Evolutionary conservation across 2,329 filamentous ascomycete genomes (phyloP), one percentile per base, ranked within the genome.

Genomic region (Rhynchosporium graminicola): DNA sequence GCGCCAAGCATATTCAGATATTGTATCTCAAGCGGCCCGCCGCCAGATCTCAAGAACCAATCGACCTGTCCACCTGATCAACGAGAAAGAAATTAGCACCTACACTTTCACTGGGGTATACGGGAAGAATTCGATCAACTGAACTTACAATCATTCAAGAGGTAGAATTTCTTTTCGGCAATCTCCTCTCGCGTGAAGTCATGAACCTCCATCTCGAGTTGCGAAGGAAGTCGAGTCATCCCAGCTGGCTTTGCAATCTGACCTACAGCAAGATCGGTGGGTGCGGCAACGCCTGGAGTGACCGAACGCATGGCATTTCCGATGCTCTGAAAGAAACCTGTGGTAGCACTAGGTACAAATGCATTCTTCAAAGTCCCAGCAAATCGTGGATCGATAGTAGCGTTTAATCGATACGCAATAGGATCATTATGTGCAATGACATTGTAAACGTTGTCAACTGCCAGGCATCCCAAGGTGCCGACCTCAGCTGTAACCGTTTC

Each of bases 1-100:
- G 95, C 95, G 62, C 92, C 91, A 60, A 99, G 78, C 95, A 99
- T 99, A 69, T 96, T 97, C 42, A 98, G 77, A 74, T 99, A 99
- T 76, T 98, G 93, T 29, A 97, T 92, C 76, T 97, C 95, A 42
- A 99, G 79, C 3, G 93, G 89, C 0, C 95, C 95, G 1, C 91
- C 89, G 0, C 92, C 90, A 7, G 91, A 92, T 55, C 87, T 87
- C 55, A 99, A 79, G 70, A 89, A 96, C 76, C 87, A 99, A 74
- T 99, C 95, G 46, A 99, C 88, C 76, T 99, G 95, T 0, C 93
- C 94, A 68, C 51, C 51, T 54, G 10, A 26, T 46, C 20, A 8
- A 29, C 26, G 20, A 42, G 13, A 6, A 26, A n/a, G 20, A 5
- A 15, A 9, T 54, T 28, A 54, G 51, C 4, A 20, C 20, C 20